These are phyloP conservation scores for Simplicillium sp. DNA, from an alignment of 2,329 filamentous ascomycete species.

Conservation along the genomic window DNA sequence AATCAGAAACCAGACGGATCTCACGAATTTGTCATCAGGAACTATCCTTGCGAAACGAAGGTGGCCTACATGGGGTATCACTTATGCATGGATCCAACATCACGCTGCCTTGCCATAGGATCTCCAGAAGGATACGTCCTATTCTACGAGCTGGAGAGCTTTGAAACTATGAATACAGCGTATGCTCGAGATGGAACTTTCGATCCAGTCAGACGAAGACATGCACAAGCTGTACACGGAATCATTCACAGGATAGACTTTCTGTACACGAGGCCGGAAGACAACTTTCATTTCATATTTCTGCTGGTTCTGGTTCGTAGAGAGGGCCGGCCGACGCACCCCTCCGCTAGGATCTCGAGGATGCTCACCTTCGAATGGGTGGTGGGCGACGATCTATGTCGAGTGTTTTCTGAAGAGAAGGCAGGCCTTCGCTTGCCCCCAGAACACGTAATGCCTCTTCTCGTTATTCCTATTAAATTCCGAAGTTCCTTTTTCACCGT, in stretches of 20 bases:
- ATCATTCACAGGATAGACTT: conserved; percentile 85
- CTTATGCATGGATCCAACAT: conserved; percentile 71
- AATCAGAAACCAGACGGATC: conserved; percentile 29
- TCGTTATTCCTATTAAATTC: conserved; percentile 64
- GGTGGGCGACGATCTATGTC: conserved; percentile 34
- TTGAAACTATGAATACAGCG: conserved; percentile 38
- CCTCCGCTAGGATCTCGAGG: conserved; percentile 36
- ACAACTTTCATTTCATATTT: conserved; percentile 66
- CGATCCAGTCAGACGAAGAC: conserved; percentile 44
- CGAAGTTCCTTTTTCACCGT: conserved; percentile 63
- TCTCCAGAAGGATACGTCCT: conserved; percentile 62
- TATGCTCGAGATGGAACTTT: conserved; percentile 36
- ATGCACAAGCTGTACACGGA: conserved; percentile 47
- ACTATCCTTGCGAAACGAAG: conserved; percentile 47
- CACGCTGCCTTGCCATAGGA: conserved; percentile 57
- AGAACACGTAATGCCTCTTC: conserved; percentile 50
- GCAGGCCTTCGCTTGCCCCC: conserved; percentile 39
- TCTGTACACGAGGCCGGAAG: conserved; percentile 58
- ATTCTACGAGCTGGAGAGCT: conserved; percentile 58
- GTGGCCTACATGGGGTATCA: conserved; percentile 52
- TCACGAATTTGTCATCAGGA: conserved; percentile 52
- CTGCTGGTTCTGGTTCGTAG: conserved; percentile 50
- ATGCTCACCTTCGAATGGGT: conserved; percentile 55
- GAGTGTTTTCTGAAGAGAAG: conserved; percentile 35
- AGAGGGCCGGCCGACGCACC: conserved; percentile 17